These are phyloP conservation scores for Gymnopilus dilepis DNA, from an alignment of 768 basidiomycete genomes.

Conservation along the genomic window DNA sequence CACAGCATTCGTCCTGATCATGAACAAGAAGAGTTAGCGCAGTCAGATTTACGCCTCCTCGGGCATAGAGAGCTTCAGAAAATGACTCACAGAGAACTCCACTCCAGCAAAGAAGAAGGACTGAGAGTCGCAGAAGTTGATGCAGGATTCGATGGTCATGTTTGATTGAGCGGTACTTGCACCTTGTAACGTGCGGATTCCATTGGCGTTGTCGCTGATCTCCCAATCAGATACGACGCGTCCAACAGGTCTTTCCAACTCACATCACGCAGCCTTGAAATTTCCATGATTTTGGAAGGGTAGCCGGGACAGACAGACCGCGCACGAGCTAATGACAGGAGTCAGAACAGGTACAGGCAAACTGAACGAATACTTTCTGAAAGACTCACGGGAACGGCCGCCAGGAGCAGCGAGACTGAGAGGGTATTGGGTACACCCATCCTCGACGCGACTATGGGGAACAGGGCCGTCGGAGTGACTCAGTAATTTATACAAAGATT, in stretches of 20 bases:
- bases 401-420: constrained; percentile 39
- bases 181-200: constrained; percentile 61
- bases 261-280: constrained; percentile 71
- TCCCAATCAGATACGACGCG: constrained; percentile 5
- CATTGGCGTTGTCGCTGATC: constrained; percentile 52
- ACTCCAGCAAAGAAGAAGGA: constrained; percentile 71
- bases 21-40: background rate
- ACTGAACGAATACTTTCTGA: constrained; percentile 1
- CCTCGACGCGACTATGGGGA: constrained; percentile 24
- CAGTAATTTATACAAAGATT: constrained; percentile 33
- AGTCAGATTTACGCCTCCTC: background rate
- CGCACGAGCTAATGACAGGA: background rate
- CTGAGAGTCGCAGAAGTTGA: constrained; percentile 49
- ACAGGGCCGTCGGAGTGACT: constrained; percentile 1
- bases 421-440: constrained; percentile 41
- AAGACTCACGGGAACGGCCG: constrained; percentile 45
- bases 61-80: background rate
- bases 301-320: constrained; percentile 41
- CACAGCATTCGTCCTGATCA: constrained; percentile 37
- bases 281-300: constrained; percentile 62
- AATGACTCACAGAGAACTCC: constrained; percentile 51
- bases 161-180: constrained; percentile 46
- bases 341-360: background rate
- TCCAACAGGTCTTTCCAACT: constrained; percentile 13
- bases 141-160: constrained; percentile 67